Conservation (phyloP, 306 rosid genomes). For the Ochetophila trinervis region DNA sequence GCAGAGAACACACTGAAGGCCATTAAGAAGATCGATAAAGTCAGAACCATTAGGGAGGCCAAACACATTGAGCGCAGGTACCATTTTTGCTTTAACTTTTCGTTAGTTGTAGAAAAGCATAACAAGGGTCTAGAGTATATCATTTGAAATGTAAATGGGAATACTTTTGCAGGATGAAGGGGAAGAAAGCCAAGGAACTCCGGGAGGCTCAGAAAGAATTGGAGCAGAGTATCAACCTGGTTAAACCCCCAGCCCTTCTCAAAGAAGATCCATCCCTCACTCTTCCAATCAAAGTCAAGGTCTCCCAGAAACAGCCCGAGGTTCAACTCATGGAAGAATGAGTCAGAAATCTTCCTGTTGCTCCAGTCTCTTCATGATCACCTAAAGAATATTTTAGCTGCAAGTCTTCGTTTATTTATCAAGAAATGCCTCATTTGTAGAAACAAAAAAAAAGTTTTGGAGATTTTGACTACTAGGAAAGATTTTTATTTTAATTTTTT, state of each 20-base stretch:
- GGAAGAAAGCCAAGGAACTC: conserved; percentile 30
- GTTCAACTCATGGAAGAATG: conserved; percentile 63
- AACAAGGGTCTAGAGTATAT: background rate
- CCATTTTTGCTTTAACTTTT: background rate
- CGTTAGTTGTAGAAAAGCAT: background rate
- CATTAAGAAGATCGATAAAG: conserved; percentile 66
- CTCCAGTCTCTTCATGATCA: background rate
- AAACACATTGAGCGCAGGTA: conserved; percentile 53
- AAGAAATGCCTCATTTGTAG: too few species aligned
- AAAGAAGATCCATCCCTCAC: conserved; percentile 49
- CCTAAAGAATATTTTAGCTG: too few species aligned
- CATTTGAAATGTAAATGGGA: conserved; percentile 9
- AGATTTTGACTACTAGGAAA: too few species aligned
- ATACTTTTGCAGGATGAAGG: conserved; percentile 43
- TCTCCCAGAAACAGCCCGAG: conserved; percentile 32
- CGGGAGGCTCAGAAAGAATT: conserved; percentile 46
- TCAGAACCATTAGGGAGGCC: conserved; percentile 52
- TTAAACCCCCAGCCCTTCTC: conserved; percentile 52
- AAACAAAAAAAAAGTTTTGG: too few species aligned
- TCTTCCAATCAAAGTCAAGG: conserved; percentile 54
- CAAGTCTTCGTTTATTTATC: too few species aligned
- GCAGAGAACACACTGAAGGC: conserved; percentile 55
- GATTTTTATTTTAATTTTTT: too few species aligned
- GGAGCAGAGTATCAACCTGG: conserved; percentile 42
- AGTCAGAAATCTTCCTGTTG: conserved; percentile 1